Percentiles rank a stretch among this genome's conserved stretches.
Conservation (phyloP, 805 yeast genomes). For the Starmerella sirachaensis region DNA sequence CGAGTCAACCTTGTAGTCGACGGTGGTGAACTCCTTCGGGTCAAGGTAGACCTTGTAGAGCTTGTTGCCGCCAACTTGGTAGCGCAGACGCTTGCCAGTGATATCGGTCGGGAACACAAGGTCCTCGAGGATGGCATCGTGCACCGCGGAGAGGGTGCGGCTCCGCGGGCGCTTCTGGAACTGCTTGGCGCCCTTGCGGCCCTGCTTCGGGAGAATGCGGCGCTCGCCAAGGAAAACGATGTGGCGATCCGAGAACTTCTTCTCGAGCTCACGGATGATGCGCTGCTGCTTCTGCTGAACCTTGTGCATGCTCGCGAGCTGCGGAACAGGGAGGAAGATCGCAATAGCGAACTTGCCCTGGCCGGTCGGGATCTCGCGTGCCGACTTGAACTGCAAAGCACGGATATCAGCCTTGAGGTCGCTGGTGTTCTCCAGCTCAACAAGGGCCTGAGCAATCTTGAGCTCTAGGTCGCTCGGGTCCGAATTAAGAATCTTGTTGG, state of each 20-base stretch:
- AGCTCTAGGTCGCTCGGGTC: conserved; percentile 98
- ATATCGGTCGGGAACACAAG: conserved; percentile 99
- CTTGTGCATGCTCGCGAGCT: conserved; percentile 82
- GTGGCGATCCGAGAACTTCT: conserved; percentile 99
- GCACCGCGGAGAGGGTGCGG: conserved; percentile 97
- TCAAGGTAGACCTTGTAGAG: conserved; percentile 94
- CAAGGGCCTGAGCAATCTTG: conserved; percentile 97
- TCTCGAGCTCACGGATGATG: conserved; percentile 98
- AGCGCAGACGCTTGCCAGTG: conserved; percentile 97
- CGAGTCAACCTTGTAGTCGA: conserved; percentile 97
- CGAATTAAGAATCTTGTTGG: conserved; percentile 86
- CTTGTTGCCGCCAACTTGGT: conserved; percentile 97
- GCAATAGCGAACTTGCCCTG: conserved; percentile 99
- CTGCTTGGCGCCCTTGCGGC: conserved; percentile 76
- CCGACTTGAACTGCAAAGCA: conserved; percentile 96
- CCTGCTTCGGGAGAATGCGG: conserved; percentile 98
- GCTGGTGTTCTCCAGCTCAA: conserved; percentile 85
- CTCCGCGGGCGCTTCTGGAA: conserved; percentile 99
- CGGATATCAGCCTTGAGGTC: conserved; percentile 97
- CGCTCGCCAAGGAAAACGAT: conserved; percentile 99
- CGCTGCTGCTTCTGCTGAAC: conserved; percentile 88
- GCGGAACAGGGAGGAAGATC: conserved; percentile 96
- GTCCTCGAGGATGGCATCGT: conserved; percentile 97
- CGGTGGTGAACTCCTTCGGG: conserved; percentile 92
- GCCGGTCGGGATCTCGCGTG: conserved; percentile 93